phyloP scores from a whole-genome alignment of 2,329 filamentous ascomycete species.

The Talaromyces sp. region DNA sequence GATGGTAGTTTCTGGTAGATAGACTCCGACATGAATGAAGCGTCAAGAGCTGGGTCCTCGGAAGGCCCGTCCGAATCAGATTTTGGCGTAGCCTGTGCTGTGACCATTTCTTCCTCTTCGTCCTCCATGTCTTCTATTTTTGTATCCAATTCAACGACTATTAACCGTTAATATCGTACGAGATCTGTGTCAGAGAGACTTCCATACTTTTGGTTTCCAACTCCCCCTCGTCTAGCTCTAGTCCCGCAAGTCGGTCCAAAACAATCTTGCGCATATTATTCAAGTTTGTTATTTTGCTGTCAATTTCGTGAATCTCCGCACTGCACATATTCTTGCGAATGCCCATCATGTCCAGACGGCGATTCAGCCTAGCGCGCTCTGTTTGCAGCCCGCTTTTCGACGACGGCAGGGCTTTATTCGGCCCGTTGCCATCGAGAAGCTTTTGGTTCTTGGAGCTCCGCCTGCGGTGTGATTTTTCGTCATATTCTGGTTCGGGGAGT shows the following conservation, averaged over 20 bases:
- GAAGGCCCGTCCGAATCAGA: slow-evolving; percentile 39
- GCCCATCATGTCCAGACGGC: slow-evolving; percentile 83
- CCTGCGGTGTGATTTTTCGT: slow-evolving; percentile 62
- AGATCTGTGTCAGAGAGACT: not conserved
- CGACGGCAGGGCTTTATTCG: slow-evolving; percentile 53
- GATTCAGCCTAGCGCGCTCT: slow-evolving; percentile 73
- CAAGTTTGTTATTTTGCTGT: slow-evolving; percentile 92
- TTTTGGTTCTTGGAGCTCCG: slow-evolving; percentile 71
- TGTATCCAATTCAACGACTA: slow-evolving; percentile 55
- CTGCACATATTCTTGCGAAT: slow-evolving; percentile 97
- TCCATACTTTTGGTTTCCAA: slow-evolving; percentile 79
- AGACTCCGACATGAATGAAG: slow-evolving; percentile 91
- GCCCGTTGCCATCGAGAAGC: slow-evolving; percentile 58
- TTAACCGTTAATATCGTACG: not conserved
- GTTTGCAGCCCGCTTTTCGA: slow-evolving; percentile 69
- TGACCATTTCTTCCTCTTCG: slow-evolving; percentile 37
- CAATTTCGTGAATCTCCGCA: slow-evolving; percentile 91
- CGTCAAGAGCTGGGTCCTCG: slow-evolving; percentile 48
- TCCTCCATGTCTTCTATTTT: slow-evolving; percentile 56
- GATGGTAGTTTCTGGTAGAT: slow-evolving; percentile 87
- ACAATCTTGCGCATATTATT: slow-evolving; percentile 90
- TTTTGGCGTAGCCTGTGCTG: slow-evolving; percentile 32
- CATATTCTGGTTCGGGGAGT: slow-evolving; percentile 62
- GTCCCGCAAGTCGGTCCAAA: slow-evolving; percentile 72
- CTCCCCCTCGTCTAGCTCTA: slow-evolving; percentile 87